phyloP scores from a whole-genome alignment of 495 filamentous ascomycete genomes.

The Podospora pseudoanserina region DNA sequence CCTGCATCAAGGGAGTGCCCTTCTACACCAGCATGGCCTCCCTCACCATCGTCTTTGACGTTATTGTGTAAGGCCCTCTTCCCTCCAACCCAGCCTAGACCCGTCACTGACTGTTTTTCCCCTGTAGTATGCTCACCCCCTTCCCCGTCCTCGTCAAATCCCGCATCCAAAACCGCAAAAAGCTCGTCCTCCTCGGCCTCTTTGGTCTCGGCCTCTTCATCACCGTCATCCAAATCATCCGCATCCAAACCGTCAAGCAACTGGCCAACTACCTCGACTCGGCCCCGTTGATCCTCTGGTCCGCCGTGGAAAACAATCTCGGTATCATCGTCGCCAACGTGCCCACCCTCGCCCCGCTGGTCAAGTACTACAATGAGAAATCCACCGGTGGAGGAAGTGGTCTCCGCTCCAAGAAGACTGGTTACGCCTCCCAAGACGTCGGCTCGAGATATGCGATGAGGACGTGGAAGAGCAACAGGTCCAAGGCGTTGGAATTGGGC shows the following conservation, averaged over 20 bases:
- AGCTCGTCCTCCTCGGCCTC: conserved; percentile 43
- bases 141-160: conserved; percentile 49
- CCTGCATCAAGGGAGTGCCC: conserved; percentile 40
- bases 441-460: conserved; percentile 25
- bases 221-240: conserved; percentile 52
- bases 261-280: conserved; percentile 45
- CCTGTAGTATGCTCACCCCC: conserved; percentile 41
- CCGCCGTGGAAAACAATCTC: conserved; percentile 48
- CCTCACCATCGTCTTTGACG: conserved; percentile 46
- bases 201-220: conserved; percentile 54
- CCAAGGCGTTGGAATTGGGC: conserved; percentile 21
- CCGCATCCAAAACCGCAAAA: conserved; percentile 37
- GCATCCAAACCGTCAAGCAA: conserved; percentile 48
- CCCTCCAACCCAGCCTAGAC: not conserved
- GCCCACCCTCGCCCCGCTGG: conserved; percentile 49
- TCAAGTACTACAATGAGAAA: conserved; percentile 37
- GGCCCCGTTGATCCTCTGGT: conserved; percentile 49
- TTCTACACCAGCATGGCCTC: conserved; percentile 44
- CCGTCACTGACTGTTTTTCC: too few relatives aligned
- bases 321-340: conserved; percentile 50
- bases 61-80: conserved; percentile 38
- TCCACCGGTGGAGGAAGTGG: conserved; percentile 10
- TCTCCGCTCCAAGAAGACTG: conserved; percentile 25
- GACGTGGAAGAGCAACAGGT: conserved; percentile 18
- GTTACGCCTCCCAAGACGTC: conserved; percentile 39